phyloP scores from a whole-genome alignment of 202 grass and related monocot species.

The Brachypodium distachyon region DNA sequence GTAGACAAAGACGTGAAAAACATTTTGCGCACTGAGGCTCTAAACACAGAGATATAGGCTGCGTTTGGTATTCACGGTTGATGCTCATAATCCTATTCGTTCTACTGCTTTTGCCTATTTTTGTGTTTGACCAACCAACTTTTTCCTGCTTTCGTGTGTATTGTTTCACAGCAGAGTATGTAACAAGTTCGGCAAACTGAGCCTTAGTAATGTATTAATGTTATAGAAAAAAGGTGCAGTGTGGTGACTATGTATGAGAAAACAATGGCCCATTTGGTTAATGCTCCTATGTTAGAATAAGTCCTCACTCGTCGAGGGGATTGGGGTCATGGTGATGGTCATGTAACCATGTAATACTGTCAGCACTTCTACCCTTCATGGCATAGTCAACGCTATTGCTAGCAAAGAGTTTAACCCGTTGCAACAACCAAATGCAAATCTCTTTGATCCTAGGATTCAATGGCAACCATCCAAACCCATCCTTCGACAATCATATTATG shows the following conservation, averaged over 20 bases:
- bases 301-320: neutral
- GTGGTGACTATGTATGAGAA: neutral
- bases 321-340: neutral
- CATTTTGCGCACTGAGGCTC: neutral
- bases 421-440: neutral
- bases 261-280: constrained; percentile 9
- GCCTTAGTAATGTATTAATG: neutral
- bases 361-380: neutral
- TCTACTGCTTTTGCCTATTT: no score
- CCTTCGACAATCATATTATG: neutral
- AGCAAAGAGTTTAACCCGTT: neutral
- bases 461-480: neutral
- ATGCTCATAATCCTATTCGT: no score
- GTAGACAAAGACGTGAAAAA: constrained; percentile 4
- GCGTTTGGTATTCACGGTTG: no score
- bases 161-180: no score
- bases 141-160: no score
- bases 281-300: neutral
- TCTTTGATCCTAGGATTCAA: neutral
- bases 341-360: neutral
- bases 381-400: neutral
- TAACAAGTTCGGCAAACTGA: no score
- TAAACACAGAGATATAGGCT: no score
- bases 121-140: no score
- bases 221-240: neutral